Evolutionary conservation across 768 basidiomycete species (phyloP), one percentile per base, ranked within the genome.

Genomic region (Megacollybia marginata): DNA sequence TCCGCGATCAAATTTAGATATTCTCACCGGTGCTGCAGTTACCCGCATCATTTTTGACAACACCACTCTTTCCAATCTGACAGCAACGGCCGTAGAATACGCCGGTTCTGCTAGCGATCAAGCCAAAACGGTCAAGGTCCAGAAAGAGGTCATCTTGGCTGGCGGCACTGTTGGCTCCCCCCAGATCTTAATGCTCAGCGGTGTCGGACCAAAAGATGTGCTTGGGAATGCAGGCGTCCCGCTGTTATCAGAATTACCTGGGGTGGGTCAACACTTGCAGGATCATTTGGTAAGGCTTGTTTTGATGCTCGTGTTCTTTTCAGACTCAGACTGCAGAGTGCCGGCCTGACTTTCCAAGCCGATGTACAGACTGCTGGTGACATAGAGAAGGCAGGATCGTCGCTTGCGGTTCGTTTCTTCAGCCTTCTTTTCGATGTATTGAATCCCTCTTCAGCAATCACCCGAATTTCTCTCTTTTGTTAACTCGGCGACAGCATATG

Each of bases 201-300:
- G 80, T 28, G 69, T 82, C 38, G 80, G 80, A 0, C 77, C 79
- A 5, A 55, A 52, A 48, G 75, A 77, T 52, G 68, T 77, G 2
- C 60, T 82, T 38, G 52, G 66, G 13, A 59, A 62, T 15, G 73
- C 71, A 11, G 71, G 72, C 23, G 69, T 82, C 33, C 49, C 54
- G 9, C 60, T 75, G 38, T 54, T 62, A 20, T 46, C 70, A 38
- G 70, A 70, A 46, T 62, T 80, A 7, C 73, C 78, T 9, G 78
- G 78, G 48, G 78, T 81, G 34, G 79, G 79, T 1, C 76, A 80
- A 57, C 70, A 75, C 59, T 53, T 79, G 35, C 76, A 79, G 59
- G 79, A 80, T 55, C 78, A 80, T 57, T 47, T 76, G 49, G 75
- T 72, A 45, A 13, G 65, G 52, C 9, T 13, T 46, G 19, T 1